Evolutionary conservation across 176 grass and related monocot species (phyloP), one percentile per base, ranked within the genome.

Genomic region (Carex scoparia): DNA sequence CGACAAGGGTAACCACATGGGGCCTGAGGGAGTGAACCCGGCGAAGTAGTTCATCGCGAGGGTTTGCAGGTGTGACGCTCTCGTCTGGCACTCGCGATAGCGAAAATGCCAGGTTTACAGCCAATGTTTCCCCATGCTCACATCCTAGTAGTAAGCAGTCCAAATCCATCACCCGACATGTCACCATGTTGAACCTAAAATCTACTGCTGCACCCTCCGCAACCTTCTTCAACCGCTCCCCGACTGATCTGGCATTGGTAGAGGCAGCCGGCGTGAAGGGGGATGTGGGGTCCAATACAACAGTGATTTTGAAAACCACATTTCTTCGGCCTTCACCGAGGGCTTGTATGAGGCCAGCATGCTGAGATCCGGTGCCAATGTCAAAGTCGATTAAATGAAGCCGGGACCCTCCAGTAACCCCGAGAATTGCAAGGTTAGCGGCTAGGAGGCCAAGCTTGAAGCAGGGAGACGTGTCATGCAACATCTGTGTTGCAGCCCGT

Each of bases 321-420:
- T 88, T 82, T 55, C 70, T 65, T 33, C 84, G 85, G 19, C 92
- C 79, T 4, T 86, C 92, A 1, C 89, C 89, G 64, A 97, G 92
- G 79, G 70, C 55, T 76, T 90, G 88, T 69, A 98, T 91, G 53
- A 98, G 89, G 7, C 69, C 67, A 6, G 79, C 85, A 82, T 98
- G 93, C 85, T 98, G 95, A 70, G 82, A 61, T 0, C 59, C 64
- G 32, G 84, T 90, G 79, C 84, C 88, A 56, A 98, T 85, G 82
- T 95, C 89, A 72, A 98, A 95, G 92, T 98, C 95, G 44, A 98
- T 83, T 65, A 98, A 68, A 70, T 98, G 95, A 72, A 98, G 68
- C 31, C 16, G 53, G 70, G 83, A 72, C 86, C 89, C 88, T 32
- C 44, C 83, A 35, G 90, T 86, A 27, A 91, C 64, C 0, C 88